These are phyloP conservation scores for Trifolium repens DNA, from an alignment of 306 rosid species.

Conservation along the genomic window DNA sequence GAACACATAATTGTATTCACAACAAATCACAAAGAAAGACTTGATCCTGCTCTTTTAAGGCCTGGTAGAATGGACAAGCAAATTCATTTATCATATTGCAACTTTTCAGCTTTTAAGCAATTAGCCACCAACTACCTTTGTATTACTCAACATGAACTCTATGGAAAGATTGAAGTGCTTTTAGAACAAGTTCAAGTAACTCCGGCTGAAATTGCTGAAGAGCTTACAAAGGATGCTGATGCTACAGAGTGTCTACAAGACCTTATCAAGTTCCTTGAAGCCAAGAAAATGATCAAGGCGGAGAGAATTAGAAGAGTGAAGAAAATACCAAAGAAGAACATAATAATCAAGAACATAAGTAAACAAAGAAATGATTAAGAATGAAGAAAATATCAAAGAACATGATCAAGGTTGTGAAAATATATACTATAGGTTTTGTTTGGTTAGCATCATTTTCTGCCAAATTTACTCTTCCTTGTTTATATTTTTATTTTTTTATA, in stretches of 20 bases:
- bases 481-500: too few relatives aligned
- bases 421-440: too few relatives aligned
- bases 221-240: conserved; percentile 45
- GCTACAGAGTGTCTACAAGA: conserved; percentile 37
- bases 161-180: conserved; percentile 47
- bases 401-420: too few relatives aligned
- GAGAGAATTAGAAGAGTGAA: not conserved
- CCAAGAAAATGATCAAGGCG: conserved; percentile 4
- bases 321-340: too few relatives aligned
- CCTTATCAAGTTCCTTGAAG: conserved; percentile 35
- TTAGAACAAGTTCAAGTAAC: conserved; percentile 49
- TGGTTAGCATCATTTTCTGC: too few relatives aligned
- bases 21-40: conserved; percentile 53
- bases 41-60: conserved; percentile 60
- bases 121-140: conserved; percentile 37
- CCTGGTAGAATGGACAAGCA: conserved; percentile 69
- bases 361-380: too few relatives aligned
- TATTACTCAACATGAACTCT: conserved; percentile 46
- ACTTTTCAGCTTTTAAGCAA: conserved; percentile 44
- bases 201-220: conserved; percentile 58
- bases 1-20: conserved; percentile 56
- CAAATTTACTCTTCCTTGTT: too few relatives aligned
- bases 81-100: conserved; percentile 49
- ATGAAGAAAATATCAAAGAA: too few relatives aligned
- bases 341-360: too few relatives aligned